Base-by-base conservation (phyloP, 805 yeast species). In the Yarrowia divulgata region DNA sequence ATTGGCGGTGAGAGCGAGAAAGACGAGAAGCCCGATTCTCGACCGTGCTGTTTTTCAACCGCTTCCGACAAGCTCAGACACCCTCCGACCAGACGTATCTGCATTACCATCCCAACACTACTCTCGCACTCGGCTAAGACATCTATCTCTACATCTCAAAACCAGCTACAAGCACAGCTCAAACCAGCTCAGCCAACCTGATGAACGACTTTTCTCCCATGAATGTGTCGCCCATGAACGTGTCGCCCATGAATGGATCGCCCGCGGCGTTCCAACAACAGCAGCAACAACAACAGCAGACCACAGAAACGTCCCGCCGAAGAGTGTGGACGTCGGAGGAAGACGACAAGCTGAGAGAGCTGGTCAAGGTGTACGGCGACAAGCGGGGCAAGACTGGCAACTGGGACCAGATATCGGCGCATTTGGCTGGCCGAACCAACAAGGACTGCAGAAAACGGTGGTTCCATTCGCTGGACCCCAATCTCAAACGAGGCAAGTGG, bases 391-490 rank as follows among this genome's bases (percentile, higher is more conserved):
- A 79, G 70, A 75, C 83, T 79, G 77, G 83, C 74, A 72, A 79
- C 73, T 79, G 80, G 82, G 76, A 82, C 71, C 74, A 81, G 70
- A 79, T 79, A 43, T 71, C 77, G 12, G 71, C 77, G 10, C 74
- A 77, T n/a, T 75, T 79, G 67, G 76, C 73, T 19, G 71, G 73
- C 43, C 77, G 97, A 67, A 88, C 90, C 73, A 84, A 91, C 13
- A 91, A 90, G 74, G 97, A 92, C 76, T 90, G 97, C 75, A 84
- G 92, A 43, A 93, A 92, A 77, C 80, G 98, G 70, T 93, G 98
- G 98, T 81, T 86, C 18, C 89, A 89, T 71, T 91, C 97, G 0
- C 79, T 93, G 49, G 95, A 92, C 77, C 98, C 98, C 1, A 85
- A 83, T 70, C 80, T 93, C 71, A 85, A 87, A 69, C 90, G 91